These are phyloP conservation scores for Gynochthodes officinalis DNA, from an alignment of 257 asterid genomes.

Conservation along the genomic window DNA sequence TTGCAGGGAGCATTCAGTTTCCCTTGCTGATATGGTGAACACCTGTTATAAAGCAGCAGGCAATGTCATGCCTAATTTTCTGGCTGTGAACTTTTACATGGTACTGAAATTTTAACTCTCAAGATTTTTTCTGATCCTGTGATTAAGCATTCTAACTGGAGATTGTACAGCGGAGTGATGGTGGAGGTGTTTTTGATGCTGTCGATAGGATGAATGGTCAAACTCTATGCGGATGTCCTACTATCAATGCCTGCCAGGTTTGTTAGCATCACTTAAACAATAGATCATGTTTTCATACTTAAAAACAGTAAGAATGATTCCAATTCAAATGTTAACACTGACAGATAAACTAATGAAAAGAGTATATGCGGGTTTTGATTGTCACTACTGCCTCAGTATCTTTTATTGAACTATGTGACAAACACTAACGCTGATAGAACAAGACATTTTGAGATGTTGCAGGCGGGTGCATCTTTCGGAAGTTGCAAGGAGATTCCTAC, in stretches of 20 bases:
- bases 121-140: background rate
- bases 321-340: background rate
- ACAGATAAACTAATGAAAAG: no score
- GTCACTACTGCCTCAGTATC: background rate
- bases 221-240: conserved; percentile 75
- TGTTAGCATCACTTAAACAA: conserved; percentile 17
- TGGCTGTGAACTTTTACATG: conserved; percentile 98
- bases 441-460: conserved; percentile 26
- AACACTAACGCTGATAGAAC: background rate
- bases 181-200: conserved; percentile 88
- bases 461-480: conserved; percentile 84
- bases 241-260: conserved; percentile 88
- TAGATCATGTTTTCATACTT: background rate
- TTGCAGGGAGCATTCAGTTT: conserved; percentile 85
- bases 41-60: conserved; percentile 88
- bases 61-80: conserved; percentile 72
- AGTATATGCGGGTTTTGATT: background rate
- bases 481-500: conserved; percentile 59
- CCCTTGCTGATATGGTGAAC: conserved; percentile 58
- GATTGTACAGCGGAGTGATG: conserved; percentile 87
- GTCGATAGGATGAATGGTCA: conserved; percentile 90
- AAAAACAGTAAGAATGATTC: background rate
- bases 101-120: conserved; percentile 34
- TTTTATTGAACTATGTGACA: background rate
- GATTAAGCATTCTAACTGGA: conserved; percentile 8